Conservation (phyloP, 257 asterid genomes). For the Fraxinus quadrangulata region DNA sequence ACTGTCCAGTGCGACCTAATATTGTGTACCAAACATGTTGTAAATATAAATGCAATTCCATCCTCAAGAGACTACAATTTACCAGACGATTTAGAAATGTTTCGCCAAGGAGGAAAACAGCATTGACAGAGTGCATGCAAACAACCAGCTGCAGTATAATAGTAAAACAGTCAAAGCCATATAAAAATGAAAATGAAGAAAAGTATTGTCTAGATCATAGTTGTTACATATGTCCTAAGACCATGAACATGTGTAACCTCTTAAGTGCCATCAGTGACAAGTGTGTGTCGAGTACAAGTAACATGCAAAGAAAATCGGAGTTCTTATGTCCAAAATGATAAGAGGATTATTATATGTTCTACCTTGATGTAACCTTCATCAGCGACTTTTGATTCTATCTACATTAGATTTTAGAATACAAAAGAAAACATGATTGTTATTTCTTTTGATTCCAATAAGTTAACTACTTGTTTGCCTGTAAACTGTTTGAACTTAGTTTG, state of each 20-base stretch:
- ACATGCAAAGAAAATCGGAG: not conserved
- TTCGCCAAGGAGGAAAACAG: conserved; percentile 67
- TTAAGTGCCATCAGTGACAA: not conserved
- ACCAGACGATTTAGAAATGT: conserved; percentile 65
- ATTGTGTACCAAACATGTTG: not conserved
- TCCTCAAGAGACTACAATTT: conserved; percentile 19
- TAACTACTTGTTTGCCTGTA: not conserved
- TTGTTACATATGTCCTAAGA: not conserved
- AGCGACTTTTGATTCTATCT: not conserved
- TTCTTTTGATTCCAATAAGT: not conserved
- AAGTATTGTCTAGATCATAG: not conserved
- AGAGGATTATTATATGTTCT: not conserved
- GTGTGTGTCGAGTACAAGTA: not conserved
- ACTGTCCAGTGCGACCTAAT: conserved; percentile 13
- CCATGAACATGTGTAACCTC: not conserved
- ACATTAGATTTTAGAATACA: not conserved
- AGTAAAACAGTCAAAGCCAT: conserved; percentile 2
- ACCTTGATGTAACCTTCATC: not conserved
- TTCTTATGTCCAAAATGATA: not conserved
- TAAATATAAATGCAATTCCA: conserved; percentile 1
- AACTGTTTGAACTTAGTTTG: not conserved
- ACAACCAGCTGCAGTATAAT: conserved; percentile 52
- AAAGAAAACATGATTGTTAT: not conserved
- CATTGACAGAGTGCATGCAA: conserved; percentile 75
- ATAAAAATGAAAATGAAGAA: not conserved